phyloP scores from a whole-genome alignment of 176 grass and related monocot genomes.

The Carex myosuroides region DNA sequence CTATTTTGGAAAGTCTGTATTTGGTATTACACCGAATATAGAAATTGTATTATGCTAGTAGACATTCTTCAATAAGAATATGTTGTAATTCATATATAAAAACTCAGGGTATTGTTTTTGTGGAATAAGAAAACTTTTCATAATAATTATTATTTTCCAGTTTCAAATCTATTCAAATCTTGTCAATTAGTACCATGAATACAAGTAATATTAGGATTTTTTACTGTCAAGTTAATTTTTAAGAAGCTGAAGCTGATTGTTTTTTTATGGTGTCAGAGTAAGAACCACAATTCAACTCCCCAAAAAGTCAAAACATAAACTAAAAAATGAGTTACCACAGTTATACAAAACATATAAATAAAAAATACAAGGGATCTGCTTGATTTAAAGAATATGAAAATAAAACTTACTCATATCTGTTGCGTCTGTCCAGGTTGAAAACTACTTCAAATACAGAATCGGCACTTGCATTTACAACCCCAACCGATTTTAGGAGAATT shows the following conservation, averaged over 20 bases:
- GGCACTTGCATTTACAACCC: conserved; percentile 62
- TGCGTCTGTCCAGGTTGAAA: conserved; percentile 55
- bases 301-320: neutral
- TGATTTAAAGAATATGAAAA: neutral
- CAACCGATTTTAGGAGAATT: conserved; percentile 73
- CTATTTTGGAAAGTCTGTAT: too few relatives aligned
- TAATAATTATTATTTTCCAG: too few relatives aligned
- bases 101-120: too few relatives aligned
- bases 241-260: neutral
- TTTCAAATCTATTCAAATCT: too few relatives aligned
- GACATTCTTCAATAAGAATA: too few relatives aligned
- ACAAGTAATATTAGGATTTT: neutral
- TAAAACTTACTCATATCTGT: conserved; percentile 78
- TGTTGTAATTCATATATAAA: too few relatives aligned
- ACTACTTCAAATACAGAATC: conserved; percentile 81
- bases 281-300: neutral
- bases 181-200: neutral
- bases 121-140: too few relatives aligned
- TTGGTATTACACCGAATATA: too few relatives aligned
- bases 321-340: neutral
- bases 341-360: neutral
- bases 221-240: neutral
- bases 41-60: too few relatives aligned
- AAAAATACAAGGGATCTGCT: neutral
- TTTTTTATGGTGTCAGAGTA: neutral